Conservation (phyloP, 1,139 yeast genomes). For the Yamadazyma oceani region DNA sequence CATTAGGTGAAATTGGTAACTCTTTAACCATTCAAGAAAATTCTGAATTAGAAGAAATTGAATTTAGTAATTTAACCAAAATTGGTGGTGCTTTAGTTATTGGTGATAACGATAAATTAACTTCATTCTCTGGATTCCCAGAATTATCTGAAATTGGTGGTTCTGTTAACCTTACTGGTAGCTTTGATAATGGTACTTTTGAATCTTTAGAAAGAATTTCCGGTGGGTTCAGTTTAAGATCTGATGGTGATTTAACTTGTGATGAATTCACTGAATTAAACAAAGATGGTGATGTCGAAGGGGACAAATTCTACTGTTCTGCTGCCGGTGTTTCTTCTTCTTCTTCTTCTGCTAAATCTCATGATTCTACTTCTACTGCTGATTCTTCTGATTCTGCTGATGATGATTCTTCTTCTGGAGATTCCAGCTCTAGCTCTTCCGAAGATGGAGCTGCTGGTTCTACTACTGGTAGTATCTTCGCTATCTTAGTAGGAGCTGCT, state of each 20-base stretch:
- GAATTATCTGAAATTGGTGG: slow-evolving; percentile 76
- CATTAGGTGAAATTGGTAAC: slow-evolving; percentile 69
- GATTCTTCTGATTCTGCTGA: slow-evolving; percentile 24
- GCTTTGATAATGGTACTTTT: slow-evolving; percentile 77
- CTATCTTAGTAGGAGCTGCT: slow-evolving; percentile 59
- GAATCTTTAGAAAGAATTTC: slow-evolving; percentile 70
- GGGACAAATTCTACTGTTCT: slow-evolving; percentile 84
- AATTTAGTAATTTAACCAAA: slow-evolving; percentile 66
- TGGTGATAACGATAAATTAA: slow-evolving; percentile 76
- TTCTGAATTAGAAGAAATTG: slow-evolving; percentile 65
- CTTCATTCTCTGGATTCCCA: slow-evolving; percentile 70
- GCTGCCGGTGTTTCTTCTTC: slow-evolving; percentile 54
- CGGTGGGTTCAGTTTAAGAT: slow-evolving; percentile 88
- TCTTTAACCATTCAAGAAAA: slow-evolving; percentile 76
- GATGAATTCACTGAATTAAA: slow-evolving; percentile 65
- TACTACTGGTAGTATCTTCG: slow-evolving; percentile 41
- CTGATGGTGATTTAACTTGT: slow-evolving; percentile 80
- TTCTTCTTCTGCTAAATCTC: slow-evolving; percentile 45
- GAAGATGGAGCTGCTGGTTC: slow-evolving; percentile 30
- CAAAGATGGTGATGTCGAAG: slow-evolving; percentile 77
- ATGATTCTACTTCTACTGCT: slow-evolving; percentile 26
- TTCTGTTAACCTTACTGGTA: slow-evolving; percentile 79
- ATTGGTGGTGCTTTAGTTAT: slow-evolving; percentile 89
- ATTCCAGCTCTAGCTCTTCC: slow-evolving; percentile 25
- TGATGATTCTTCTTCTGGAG: slow-evolving; percentile 21